These are phyloP conservation scores for Pythium utonaiense DNA, from an alignment of 352 stramenopile genomes.

Conservation along the genomic window DNA sequence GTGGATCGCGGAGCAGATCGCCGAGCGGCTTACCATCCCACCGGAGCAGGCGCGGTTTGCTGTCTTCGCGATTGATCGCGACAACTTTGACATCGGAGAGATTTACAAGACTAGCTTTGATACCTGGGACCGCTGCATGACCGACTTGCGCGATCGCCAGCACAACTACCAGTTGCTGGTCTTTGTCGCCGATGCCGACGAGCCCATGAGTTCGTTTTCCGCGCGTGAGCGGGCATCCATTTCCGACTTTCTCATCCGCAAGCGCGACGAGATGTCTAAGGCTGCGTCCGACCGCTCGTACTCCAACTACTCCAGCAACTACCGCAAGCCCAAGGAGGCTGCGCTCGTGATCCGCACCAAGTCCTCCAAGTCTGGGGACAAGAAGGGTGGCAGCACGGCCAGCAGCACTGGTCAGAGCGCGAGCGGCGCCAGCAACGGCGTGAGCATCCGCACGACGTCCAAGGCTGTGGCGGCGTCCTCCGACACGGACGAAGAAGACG, in stretches of 20 bases:
- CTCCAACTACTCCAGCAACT: slow-evolving; percentile 45
- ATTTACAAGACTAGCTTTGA: slow-evolving; percentile 35
- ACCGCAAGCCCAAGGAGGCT: slow-evolving; percentile 72
- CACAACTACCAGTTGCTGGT: slow-evolving; percentile 64
- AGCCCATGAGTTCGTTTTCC: slow-evolving; percentile 35
- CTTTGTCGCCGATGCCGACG: slow-evolving; percentile 54
- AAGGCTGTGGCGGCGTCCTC: slow-evolving; percentile 37
- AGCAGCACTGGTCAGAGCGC: slow-evolving; percentile 45
- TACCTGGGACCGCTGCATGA: slow-evolving; percentile 25
- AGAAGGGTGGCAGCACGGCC: slow-evolving; percentile 49
- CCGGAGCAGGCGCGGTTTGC: slow-evolving; percentile 51
- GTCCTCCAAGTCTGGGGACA: slow-evolving; percentile 46
- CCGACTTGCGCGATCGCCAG: slow-evolving; percentile 19
- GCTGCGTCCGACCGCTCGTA: slow-evolving; percentile 38
- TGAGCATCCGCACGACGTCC: slow-evolving; percentile 52
- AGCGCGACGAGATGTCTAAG: slow-evolving; percentile 57
- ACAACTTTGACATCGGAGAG: slow-evolving; percentile 74
- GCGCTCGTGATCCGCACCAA: slow-evolving; percentile 78
- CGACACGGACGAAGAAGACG: slow-evolving; percentile 76
- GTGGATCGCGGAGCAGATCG: slow-evolving; percentile 24
- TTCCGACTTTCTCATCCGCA: slow-evolving; percentile 51
- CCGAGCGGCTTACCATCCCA: slow-evolving; percentile 40
- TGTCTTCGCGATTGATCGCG: slow-evolving; percentile 51
- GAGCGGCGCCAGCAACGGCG: slow-evolving; percentile 36
- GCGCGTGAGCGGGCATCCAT: slow-evolving; percentile 48